A percentile compares a stretch with the other conserved stretches of the same genome.
These are phyloP conservation scores for Cladorrhinum samala DNA, from an alignment of 495 filamentous ascomycete genomes.

Conservation along the genomic window DNA sequence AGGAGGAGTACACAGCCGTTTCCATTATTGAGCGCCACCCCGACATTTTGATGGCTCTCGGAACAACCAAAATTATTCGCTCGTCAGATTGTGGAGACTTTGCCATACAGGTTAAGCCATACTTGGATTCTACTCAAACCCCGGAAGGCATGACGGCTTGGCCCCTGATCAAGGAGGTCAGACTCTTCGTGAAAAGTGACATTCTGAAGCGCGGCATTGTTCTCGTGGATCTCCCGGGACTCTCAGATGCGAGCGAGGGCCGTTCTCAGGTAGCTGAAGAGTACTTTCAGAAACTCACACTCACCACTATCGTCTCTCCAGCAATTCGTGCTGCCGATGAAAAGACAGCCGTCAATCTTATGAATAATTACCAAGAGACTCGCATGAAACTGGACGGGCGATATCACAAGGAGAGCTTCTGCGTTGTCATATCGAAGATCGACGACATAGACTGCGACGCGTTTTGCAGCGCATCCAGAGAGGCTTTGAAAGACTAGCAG, in stretches of 20 bases:
- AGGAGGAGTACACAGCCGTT: conserved; percentile 13
- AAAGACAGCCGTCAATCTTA: no score
- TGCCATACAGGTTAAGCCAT: conserved; percentile 9
- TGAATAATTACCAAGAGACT: no score
- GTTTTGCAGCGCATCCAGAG: no score
- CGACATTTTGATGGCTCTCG: not conserved
- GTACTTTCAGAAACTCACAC: conserved; percentile 5
- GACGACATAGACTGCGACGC: no score
- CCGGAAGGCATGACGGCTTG: conserved; percentile 8
- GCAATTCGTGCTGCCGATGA: no score
- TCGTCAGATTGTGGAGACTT: conserved; percentile 10
- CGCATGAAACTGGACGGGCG: conserved; percentile 18
- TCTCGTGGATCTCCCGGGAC: conserved; percentile 22
- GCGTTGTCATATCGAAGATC: no score
- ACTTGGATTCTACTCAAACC: conserved; percentile 12
- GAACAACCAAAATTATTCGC: conserved; percentile 3
- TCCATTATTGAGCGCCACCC: conserved; percentile 2
- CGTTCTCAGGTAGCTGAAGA: conserved; percentile 16
- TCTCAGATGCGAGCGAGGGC: conserved; percentile 13
- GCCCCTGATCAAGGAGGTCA: conserved; percentile 23
- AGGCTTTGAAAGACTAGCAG: no score
- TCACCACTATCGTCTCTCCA: conserved; percentile 1
- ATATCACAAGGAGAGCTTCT: no score
- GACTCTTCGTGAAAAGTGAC: conserved; percentile 17
- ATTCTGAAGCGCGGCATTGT: conserved; percentile 17